Evolutionary conservation across 2,329 filamentous ascomycete species (phyloP), one percentile per base, ranked within the genome.

Genomic region (Leptographium wingfieldii): DNA sequence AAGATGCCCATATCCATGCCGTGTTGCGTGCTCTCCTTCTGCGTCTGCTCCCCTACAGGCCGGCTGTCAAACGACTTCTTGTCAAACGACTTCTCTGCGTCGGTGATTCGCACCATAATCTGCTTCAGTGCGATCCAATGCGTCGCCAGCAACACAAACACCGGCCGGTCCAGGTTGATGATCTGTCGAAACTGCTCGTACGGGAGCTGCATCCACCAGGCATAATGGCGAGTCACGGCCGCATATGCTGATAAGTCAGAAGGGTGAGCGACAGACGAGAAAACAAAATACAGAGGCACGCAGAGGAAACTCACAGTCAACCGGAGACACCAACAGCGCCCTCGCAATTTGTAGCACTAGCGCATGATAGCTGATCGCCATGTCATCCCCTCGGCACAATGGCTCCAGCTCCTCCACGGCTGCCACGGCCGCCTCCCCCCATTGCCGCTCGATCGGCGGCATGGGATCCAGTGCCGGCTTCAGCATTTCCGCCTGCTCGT

Each of bases 181-280:
- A 83, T 68, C 56, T 71, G 70, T 63, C 77, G 74, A 67, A 83
- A 82, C 55, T 74, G 70, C 43, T 73, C 71, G 63, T 82, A 79
- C 10, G 79, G 76, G 9, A 83, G 72, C 67, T 79, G 73, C 73
- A 82, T 82, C 80, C 80, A 82, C 80, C 80, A 83, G 4, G 67
- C 73, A 66, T 80, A 82, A 65, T 80, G 78, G 59, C 72, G 69
- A 51, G 72, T 72, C 58, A 81, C 73, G n/a, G 74, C 70, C 62
- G 75, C 71, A 66, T 81, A 81, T 19, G 79, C 80, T 80, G 58
- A 46, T 5, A 22, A 22, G 48, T 52, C 19, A 52, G 49, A 14
- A 12, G 12, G 14, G 6, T 4, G 48, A 51, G 12, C 27, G 5
- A 27, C 10, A 27, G 14, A 43, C 12, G 16, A 43, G 40, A 43